These are phyloP conservation scores for Rehmannia glutinosa DNA, from an alignment of 257 asterid genomes.

Conservation along the genomic window DNA sequence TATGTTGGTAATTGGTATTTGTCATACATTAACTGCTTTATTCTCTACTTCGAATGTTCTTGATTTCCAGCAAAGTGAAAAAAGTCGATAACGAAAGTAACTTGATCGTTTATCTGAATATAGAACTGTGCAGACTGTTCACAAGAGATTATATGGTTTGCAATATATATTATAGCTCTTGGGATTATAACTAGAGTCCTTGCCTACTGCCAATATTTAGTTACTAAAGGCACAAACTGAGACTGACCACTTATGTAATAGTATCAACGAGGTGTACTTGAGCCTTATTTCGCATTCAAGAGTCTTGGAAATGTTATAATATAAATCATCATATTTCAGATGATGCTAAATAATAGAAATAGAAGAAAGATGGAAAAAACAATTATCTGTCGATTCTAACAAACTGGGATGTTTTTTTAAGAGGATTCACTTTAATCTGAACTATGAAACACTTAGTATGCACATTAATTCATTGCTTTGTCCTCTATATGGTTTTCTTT, in stretches of 20 bases:
- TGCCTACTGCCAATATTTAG: neutral
- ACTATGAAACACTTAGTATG: slow-evolving; percentile 7
- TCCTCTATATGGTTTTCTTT: neutral
- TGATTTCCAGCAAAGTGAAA: neutral
- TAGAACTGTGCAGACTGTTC: neutral
- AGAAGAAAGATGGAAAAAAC: neutral
- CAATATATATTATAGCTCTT: neutral
- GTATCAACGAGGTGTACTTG: neutral
- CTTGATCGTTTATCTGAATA: too few species aligned
- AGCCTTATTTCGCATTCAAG: neutral
- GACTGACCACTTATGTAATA: slow-evolving; percentile 6
- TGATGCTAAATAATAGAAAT: slow-evolving; percentile 11
- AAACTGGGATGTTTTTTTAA: neutral
- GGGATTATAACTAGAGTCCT: neutral
- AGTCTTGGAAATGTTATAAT: neutral
- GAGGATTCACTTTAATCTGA: slow-evolving; percentile 9
- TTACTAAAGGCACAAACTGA: slow-evolving; percentile 1
- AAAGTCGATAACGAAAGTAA: neutral
- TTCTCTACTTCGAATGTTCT: neutral
- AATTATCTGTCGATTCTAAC: neutral
- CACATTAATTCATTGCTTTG: neutral
- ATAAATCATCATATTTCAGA: slow-evolving; percentile 9
- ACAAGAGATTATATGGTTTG: neutral
- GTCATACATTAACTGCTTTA: neutral
- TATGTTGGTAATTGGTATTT: neutral